These are phyloP conservation scores for Hippophae rhamnoides DNA, from an alignment of 306 rosid genomes.

Conservation along the genomic window DNA sequence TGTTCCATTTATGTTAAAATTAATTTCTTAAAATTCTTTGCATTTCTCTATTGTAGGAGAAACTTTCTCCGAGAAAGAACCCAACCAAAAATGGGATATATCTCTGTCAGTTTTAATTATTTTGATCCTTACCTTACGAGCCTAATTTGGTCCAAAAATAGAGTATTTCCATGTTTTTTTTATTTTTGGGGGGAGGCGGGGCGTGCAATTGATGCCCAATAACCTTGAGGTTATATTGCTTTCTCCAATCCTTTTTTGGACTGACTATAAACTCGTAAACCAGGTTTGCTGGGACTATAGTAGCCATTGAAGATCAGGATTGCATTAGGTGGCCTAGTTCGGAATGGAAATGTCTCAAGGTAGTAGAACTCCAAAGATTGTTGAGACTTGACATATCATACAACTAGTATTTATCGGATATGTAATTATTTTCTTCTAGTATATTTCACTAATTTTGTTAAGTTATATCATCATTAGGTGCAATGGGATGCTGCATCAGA, in stretches of 20 bases:
- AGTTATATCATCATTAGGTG: slow-evolving; percentile 33
- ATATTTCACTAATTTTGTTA: slow-evolving; percentile 5
- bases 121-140: background rate
- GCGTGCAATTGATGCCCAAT: too few species aligned
- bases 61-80: background rate
- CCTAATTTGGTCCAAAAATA: slow-evolving; percentile 1
- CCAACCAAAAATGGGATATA: background rate
- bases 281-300: slow-evolving; percentile 47
- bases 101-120: background rate
- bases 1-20: background rate
- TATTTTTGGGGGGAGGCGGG: too few species aligned
- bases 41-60: background rate
- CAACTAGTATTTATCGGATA: background rate
- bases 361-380: slow-evolving; percentile 13
- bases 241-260: background rate
- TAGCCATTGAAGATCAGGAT: slow-evolving; percentile 44
- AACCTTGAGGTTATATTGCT: too few species aligned
- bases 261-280: background rate
- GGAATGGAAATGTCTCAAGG: slow-evolving; percentile 64
- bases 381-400: background rate
- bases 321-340: slow-evolving; percentile 54
- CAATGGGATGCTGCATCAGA: slow-evolving; percentile 42
- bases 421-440: background rate
- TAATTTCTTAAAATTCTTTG: too few species aligned
- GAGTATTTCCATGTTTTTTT: too few species aligned